Evolutionary conservation across 495 filamentous ascomycete species (phyloP).

Genomic region (Neurospora sp.): DNA sequence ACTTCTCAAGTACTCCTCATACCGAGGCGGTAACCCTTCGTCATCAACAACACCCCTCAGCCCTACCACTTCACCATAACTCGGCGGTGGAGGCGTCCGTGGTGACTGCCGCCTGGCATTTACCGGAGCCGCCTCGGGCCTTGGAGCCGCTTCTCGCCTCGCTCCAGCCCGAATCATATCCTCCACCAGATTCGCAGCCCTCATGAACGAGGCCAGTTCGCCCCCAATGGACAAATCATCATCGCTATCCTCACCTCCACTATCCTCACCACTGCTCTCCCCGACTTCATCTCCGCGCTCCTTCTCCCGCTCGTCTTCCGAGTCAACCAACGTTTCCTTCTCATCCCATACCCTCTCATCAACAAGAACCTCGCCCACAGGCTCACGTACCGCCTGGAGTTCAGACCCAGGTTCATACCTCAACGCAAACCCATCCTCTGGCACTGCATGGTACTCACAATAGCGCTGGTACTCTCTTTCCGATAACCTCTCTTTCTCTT

Average conservation of each 20-base stretch:
- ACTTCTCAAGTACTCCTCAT: neutral
- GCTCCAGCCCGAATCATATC: constrained; percentile 36
- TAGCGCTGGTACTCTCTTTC: neutral
- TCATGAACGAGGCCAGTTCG: constrained; percentile 39
- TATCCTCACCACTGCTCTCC: neutral
- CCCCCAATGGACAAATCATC: constrained; percentile 2
- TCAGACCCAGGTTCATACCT: neutral
- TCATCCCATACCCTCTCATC: neutral
- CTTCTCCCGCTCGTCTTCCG: neutral
- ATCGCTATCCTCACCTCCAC: neutral
- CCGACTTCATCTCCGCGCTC: neutral
- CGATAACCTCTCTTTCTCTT: neutral
- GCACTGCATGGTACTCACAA: neutral
- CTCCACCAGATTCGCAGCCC: constrained; percentile 34
- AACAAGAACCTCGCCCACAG: neutral
- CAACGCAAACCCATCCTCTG: neutral
- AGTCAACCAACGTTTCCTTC: neutral
- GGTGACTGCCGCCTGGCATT: neutral
- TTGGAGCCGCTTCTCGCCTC: constrained; percentile 9
- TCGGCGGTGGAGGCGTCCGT: neutral
- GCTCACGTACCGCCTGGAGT: neutral
- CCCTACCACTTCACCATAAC: neutral
- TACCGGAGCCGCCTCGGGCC: neutral
- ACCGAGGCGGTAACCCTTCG: neutral
- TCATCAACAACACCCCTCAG: neutral